Conservation (phyloP, 23 red algal species). For the Gracilaria caudata region DNA sequence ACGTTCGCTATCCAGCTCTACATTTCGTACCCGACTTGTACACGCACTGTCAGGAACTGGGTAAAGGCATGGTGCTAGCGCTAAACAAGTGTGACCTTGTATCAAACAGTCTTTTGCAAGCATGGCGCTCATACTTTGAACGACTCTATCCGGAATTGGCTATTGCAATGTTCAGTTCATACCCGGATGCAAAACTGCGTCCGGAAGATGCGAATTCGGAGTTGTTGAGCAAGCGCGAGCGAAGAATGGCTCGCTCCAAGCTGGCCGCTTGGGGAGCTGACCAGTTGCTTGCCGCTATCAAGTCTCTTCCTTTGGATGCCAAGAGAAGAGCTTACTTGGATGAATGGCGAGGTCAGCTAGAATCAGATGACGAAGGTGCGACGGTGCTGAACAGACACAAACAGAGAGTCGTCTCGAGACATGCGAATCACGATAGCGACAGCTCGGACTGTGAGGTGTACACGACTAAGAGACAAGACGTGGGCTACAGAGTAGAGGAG, state of each 20-base stretch:
- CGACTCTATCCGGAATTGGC: constrained; percentile 44
- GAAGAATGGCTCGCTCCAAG: constrained; percentile 70
- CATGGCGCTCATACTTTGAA: constrained; percentile 88
- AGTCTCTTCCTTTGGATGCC: constrained; percentile 44
- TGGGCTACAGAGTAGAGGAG: constrained; percentile 3
- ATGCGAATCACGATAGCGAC: constrained; percentile 17
- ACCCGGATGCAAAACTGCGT: constrained; percentile 65
- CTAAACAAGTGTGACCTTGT: constrained; percentile 97
- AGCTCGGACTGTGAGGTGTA: background rate
- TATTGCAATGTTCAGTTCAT: constrained; percentile 75
- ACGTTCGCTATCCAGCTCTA: constrained; percentile 87
- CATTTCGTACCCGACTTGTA: constrained; percentile 85
- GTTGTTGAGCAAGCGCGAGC: constrained; percentile 70
- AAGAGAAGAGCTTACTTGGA: constrained; percentile 45
- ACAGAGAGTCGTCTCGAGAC: background rate
- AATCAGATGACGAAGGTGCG: constrained; percentile 40
- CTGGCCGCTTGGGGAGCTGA: constrained; percentile 75
- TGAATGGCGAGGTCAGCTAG: constrained; percentile 51
- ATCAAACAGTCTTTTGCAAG: constrained; percentile 27
- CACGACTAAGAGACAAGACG: background rate
- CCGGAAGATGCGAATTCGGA: constrained; percentile 61
- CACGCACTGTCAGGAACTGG: constrained; percentile 46
- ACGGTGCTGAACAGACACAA: background rate
- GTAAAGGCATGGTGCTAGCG: constrained; percentile 82
- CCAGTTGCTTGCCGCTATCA: constrained; percentile 62